Conservation (phyloP, 1,139 yeast genomes). For the Pneumocystis jirovecii region DNA sequence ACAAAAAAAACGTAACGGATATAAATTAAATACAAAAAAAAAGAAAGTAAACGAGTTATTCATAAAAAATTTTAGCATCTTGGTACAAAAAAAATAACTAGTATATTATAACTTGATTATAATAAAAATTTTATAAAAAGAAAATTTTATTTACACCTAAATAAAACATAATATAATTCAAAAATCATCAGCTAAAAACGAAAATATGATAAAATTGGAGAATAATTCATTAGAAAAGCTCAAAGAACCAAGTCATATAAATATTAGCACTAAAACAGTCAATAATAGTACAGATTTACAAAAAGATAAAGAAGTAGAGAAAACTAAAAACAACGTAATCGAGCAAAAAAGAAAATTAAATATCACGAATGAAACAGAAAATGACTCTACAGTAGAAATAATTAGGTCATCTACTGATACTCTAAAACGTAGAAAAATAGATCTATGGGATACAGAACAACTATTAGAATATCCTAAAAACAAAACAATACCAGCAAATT, state of each 20-base stretch:
- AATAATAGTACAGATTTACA: not conserved
- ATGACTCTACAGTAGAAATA: not conserved
- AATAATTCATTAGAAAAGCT: not conserved
- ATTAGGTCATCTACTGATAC: not conserved
- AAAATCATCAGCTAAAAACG: not conserved
- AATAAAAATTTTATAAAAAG: not conserved
- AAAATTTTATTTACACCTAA: not conserved
- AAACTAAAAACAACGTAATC: not conserved
- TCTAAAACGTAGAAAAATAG: not conserved
- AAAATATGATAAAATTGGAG: not conserved
- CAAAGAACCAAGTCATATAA: not conserved
- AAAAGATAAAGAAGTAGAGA: not conserved
- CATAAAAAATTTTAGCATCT: not conserved
- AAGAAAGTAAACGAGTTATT: not conserved
- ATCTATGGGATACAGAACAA: not conserved
- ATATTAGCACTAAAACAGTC: not conserved
- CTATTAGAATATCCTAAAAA: not conserved
- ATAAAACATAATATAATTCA: not conserved
- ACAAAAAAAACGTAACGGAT: not conserved
- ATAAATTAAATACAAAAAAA: not conserved
- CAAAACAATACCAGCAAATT: not conserved
- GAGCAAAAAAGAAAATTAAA: not conserved
- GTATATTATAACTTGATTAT: not conserved
- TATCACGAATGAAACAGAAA: not conserved
- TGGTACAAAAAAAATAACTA: not conserved